Evolutionary conservation across 768 basidiomycete genomes (phyloP), one percentile per base, ranked within the genome.

Genomic region (Sarcodon aspratus): DNA sequence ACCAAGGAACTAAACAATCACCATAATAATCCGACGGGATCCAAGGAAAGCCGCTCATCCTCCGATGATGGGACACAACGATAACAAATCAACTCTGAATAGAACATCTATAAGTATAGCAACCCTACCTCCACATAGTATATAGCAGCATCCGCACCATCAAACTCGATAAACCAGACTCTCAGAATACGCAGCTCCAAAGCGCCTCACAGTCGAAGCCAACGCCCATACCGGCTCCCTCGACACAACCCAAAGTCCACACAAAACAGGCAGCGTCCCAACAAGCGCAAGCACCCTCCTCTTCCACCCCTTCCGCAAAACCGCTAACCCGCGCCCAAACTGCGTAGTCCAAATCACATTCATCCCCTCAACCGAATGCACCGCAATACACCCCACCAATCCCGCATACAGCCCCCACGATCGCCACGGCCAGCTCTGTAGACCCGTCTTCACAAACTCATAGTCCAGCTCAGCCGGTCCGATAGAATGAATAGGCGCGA

Each of bases 381-480:
- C 56, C 0, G 72, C 66, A 0, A 76, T 74, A 18, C 73, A 69
- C 1, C 65, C 64, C 0, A 85, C 72, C 9, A 93, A 72, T 0
- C 75, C 80, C 1, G 69, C 61, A 55, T 93, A 91, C 40, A 82
- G 61, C 3, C 76, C 48, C 74, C 74, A 79, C 56, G 74, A 82
- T 36, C 75, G 68, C 59, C 67, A 63, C 0, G 86, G 85, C 75
- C 80, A 88, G 13, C 50, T 64, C 12, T 69, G 68, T 36, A 91
- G 62, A 3, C 77, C 85, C 6, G 75, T 71, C 59, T 91, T 90
- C 49, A 92, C 85, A 60, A 82, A 91, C 53, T 90, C 84, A 59
- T 75, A 92, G 63, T 88, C 82, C 35, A 93, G 73, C 57, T 92
- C 87, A 0, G 81, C 70, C 0, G 89, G 88, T 12, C 82, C 77